Evolutionary conservation across 768 basidiomycete species (phyloP), one percentile per base, ranked within the genome.

Genomic region (Lactarius pseudohatsudake): DNA sequence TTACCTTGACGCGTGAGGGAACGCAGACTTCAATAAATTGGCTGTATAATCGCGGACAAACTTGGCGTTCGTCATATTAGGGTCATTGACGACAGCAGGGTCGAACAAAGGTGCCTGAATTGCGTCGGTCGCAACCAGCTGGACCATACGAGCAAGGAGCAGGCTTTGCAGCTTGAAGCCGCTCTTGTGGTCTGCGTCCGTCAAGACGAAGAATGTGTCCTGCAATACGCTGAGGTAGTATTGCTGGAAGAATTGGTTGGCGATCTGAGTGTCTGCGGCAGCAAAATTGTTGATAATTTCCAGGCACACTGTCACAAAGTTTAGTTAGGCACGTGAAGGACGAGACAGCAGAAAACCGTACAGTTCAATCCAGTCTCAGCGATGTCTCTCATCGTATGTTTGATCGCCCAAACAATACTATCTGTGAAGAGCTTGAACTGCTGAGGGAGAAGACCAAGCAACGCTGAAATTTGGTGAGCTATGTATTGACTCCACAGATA

Each of bases 401-500:
- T 99, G 81, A 98, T 96, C n/a, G 95, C 96, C 96, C 97, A 99
- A 60, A 96, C 90, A 70, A 98, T 91, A 67, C 94, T 95, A 77
- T 98, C 96, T 87, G 97, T 98, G 77, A 97, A 91, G 66, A 98
- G 80, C 79, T 97, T 98, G 85, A 98, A 98, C 78, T 97, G 93
- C 56, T 83, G 78, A 11, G 94, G 90, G n/a, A 94, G 93, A 66
- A 97, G 84, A 30, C 85, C 86, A 64, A 96, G 84, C 56, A 98
- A 79, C 7, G 95, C 95, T 91, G 68, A 56, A n/a, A 40, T 22
- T 22, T 10, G 41, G 22, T 57, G 40, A 59, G 57, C 34, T 22
- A 43, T 20, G 26, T n/a, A n/a, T 13, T n/a, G 32, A n/a, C 18
- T n/a, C 28, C 6, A 47, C 36, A 34, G 18, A n/a, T n/a, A 41